Conservation (phyloP, 176 grass and related monocot species). For the Sorghum bicolor region Sorghum_bicolor_NCBIv3 NC_012872.2:51348501-51349000, state of each 20-base stretch:
- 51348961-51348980: neutral
- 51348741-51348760: conserved; percentile 43
- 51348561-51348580: conserved; percentile 25
- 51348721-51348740: conserved; percentile 52
- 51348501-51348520: conserved; percentile 76
- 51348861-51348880: neutral
- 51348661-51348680: conserved; percentile 84
- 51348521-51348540: conserved; percentile 43
- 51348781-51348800: conserved; percentile 9
- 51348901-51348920: conserved; percentile 7
- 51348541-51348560: conserved; percentile 8
- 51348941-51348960: neutral
- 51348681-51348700: conserved; percentile 94
- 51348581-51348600: conserved; percentile 1
- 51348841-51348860: conserved; percentile 14
- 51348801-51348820: neutral
- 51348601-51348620: conserved; percentile 22
- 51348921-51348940: neutral
- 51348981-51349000: conserved; percentile 4
- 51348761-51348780: conserved; percentile 32
- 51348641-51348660: conserved; percentile 14
- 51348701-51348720: conserved; percentile 93
- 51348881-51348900: conserved; percentile 15
- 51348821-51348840: conserved; percentile 3
- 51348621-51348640: conserved; percentile 27